Percentiles rank a stretch among this genome's conserved stretches.
These are phyloP conservation scores for Arthrinium phaeospermum DNA, from an alignment of 2,329 filamentous ascomycete genomes.

Conservation along the genomic window DNA sequence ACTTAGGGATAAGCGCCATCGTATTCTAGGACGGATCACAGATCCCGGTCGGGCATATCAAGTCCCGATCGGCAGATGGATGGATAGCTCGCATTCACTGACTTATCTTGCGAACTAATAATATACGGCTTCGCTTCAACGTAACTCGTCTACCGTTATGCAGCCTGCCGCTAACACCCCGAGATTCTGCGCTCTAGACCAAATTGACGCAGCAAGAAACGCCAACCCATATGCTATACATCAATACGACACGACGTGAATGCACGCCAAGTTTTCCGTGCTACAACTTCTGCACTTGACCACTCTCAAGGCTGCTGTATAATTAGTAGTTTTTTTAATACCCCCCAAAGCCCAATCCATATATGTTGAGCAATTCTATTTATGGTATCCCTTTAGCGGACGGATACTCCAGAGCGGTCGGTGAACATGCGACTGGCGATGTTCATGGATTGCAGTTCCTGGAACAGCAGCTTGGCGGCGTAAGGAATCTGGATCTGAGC, in stretches of 20 bases:
- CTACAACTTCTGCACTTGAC: background rate
- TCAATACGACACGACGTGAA: constrained; percentile 15
- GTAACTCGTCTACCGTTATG: background rate
- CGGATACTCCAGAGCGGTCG: constrained; percentile 75
- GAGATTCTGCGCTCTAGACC: constrained; percentile 15
- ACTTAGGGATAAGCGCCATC: background rate
- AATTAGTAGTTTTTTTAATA: background rate
- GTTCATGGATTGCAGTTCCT: constrained; percentile 97
- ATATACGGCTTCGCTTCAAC: background rate
- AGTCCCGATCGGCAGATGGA: background rate
- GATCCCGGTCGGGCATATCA: background rate
- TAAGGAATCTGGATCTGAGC: constrained; percentile 98
- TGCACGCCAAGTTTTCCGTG: background rate
- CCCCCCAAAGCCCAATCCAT: background rate
- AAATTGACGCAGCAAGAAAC: constrained; percentile 16
- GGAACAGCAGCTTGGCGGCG: constrained; percentile 96
- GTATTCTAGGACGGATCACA: background rate
- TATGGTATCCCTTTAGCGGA: constrained; percentile 54
- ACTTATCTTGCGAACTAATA: constrained; percentile 11
- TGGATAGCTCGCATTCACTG: constrained; percentile 8
- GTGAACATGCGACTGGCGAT: constrained; percentile 98
- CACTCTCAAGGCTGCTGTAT: background rate
- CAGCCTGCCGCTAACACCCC: constrained; percentile 13
- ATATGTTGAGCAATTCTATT: background rate
- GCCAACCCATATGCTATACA: constrained; percentile 18